phyloP scores from a whole-genome alignment of 352 stramenopile species.

The Phytopythium kandeliae region DNA sequence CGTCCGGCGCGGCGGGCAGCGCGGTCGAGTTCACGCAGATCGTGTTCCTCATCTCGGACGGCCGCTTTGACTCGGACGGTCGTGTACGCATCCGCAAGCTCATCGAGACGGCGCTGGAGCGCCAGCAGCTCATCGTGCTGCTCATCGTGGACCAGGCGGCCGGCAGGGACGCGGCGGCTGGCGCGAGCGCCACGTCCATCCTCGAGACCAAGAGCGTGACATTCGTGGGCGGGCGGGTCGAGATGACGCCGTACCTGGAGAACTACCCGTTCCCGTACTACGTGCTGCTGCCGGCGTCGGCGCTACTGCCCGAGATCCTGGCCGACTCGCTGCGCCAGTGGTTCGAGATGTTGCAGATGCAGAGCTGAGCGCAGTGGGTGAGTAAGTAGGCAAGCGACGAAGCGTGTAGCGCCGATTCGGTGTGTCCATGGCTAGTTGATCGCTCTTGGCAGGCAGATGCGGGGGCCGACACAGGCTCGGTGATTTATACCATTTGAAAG shows the following conservation, averaged over 20 bases:
- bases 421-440: too few species aligned
- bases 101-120: slow-evolving; percentile 95
- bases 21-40: slow-evolving; percentile 93
- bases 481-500: too few species aligned
- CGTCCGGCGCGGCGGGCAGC: slow-evolving; percentile 33
- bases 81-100: slow-evolving; percentile 92
- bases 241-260: slow-evolving; percentile 98
- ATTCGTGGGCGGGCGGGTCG: slow-evolving; percentile 95
- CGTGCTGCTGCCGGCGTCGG: slow-evolving; percentile 94
- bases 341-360: slow-evolving; percentile 97
- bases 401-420: too few species aligned
- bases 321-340: slow-evolving; percentile 99
- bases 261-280: slow-evolving; percentile 99
- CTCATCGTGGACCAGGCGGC: slow-evolving; percentile 93
- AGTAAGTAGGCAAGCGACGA: too few species aligned
- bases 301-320: slow-evolving; percentile 97
- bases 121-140: slow-evolving; percentile 97
- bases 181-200: slow-evolving; percentile 87
- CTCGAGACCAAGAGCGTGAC: slow-evolving; percentile 97
- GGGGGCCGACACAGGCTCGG: too few species aligned
- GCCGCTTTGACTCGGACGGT: slow-evolving; percentile 96
- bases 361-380: slow-evolving; percentile 17
- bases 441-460: too few species aligned
- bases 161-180: slow-evolving; percentile 12
- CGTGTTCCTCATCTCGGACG: slow-evolving; percentile 99